Evolutionary conservation across 176 grass and related monocot species (phyloP), one percentile per base, ranked within the genome.

Genomic region (Paspalum vaginatum): DNA sequence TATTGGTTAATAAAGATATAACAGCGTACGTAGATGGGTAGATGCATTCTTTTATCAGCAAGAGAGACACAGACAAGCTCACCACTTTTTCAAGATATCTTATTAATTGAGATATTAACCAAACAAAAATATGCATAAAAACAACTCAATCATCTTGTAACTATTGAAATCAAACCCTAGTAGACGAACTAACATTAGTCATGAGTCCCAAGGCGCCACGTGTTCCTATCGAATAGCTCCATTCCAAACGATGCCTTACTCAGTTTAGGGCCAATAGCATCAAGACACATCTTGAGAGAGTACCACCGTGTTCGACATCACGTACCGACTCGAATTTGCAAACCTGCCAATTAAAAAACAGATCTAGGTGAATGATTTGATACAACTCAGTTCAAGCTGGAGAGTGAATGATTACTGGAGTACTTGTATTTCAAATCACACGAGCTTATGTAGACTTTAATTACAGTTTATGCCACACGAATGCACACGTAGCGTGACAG

Each of bases 401-500:
- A 70, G 44, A 70, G 67, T 69, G 63, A 45, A 65, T 55, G 24
- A 43, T 45, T n/a, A 43, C 55, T 50, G 74, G n/a, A n/a, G n/a
- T n/a, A n/a, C 47, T 11, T 80, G 13, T 25, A n/a, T 10, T 64
- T 87, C 56, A 41, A 84, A 84, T 74, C 52, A 69, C n/a, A 40
- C 53, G 69, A 25, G 41, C 56, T 56, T 71, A 25, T 4, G 11
- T 48, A 39, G 14, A 65, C 78, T n/a, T n/a, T n/a, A n/a, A n/a
- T 40, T 44, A 39, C 52, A 68, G 42, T 32, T 79, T 17, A 75
- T 51, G 11, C 21, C 42, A 52, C 74, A 66, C 52, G 67, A 73
- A 65, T 59, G 38, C 25, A 64, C 62, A 81, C 77, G 77, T 89
- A 80, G 9, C 26, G 12, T 70, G 64, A 55, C 77, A 89, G 70